Conservation (phyloP, 2,329 filamentous ascomycete genomes). For the Stagonosporopsis rhizophila region DNA sequence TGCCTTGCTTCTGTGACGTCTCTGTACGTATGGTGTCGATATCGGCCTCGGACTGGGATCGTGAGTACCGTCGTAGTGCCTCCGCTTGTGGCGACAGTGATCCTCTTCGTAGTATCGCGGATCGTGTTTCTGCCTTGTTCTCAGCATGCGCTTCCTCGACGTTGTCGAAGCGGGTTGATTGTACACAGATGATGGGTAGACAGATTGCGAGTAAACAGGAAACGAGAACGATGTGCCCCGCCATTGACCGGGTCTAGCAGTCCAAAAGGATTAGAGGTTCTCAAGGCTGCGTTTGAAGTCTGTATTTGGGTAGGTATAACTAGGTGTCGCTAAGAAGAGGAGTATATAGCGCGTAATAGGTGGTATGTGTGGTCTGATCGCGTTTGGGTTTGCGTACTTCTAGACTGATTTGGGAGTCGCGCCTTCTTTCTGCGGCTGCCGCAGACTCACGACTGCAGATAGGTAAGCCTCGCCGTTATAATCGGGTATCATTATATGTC, state of each 20-base stretch:
- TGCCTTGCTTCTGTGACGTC: slow-evolving; percentile 3
- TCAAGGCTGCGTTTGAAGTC: not conserved
- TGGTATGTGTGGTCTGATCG: not conserved
- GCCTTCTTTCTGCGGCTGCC: not conserved
- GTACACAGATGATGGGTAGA: slow-evolving; percentile 34
- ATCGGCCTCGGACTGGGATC: slow-evolving; percentile 3
- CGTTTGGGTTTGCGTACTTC: not conserved
- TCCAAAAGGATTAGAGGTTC: not conserved
- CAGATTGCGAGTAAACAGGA: slow-evolving; percentile 30
- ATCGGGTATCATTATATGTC: slow-evolving; percentile 6
- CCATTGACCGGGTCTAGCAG: not conserved
- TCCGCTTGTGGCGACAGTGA: slow-evolving; percentile 5
- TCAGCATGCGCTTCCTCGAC: slow-evolving; percentile 19
- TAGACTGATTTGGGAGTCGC: not conserved
- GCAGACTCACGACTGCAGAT: not conserved
- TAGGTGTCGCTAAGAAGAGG: not conserved
- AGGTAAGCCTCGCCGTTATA: not conserved
- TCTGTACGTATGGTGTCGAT: not conserved
- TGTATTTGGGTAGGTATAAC: not conserved
- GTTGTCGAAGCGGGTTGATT: slow-evolving; percentile 24
- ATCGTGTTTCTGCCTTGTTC: slow-evolving; percentile 19
- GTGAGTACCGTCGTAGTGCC: slow-evolving; percentile 15
- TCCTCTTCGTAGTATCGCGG: slow-evolving; percentile 19
- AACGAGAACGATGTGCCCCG: slow-evolving; percentile 23
- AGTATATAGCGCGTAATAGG: not conserved